A percentile compares a stretch with the other conserved stretches of the same genome.
Evolutionary conservation across 164 flowering plant genomes (phyloP).

Genomic region (Annona squamosa): DNA sequence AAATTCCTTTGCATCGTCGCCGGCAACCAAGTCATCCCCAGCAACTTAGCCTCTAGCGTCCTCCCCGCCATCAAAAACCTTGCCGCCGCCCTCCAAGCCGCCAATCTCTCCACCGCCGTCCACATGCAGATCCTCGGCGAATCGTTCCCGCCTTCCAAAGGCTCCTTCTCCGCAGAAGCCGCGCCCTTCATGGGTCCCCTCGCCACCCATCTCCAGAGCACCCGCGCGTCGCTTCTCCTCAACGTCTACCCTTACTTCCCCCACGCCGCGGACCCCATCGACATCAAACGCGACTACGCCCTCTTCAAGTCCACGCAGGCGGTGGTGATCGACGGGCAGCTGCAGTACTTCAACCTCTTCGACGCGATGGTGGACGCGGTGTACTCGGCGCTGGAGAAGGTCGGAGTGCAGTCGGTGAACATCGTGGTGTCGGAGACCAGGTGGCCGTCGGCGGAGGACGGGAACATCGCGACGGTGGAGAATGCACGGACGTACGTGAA

Average conservation of each 20-base stretch:
- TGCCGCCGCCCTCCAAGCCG: constrained; percentile 2
- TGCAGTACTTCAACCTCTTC: constrained; percentile 4
- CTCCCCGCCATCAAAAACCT: constrained; percentile 8
- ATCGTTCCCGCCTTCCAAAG: constrained; percentile 5
- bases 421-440: constrained; percentile 8
- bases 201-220: neutral
- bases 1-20: neutral
- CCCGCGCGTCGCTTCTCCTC: neutral
- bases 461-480: neutral
- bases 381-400: constrained; percentile 12
- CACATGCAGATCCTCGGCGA: neutral
- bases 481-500: neutral
- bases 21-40: constrained; percentile 3
- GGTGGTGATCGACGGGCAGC: neutral
- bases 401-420: constrained; percentile 5
- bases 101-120: neutral
- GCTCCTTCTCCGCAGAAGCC: constrained; percentile 1
- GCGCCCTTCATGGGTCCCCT: constrained; percentile 4
- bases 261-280: neutral
- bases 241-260: constrained; percentile 8
- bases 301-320: constrained; percentile 2
- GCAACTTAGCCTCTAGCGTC: neutral
- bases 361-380: constrained; percentile 6
- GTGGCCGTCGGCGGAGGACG: constrained; percentile 9
- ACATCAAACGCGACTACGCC: neutral